phyloP scores from a whole-genome alignment of 2,329 filamentous ascomycete species.

The Phyllosticta paracitricarpa region DNA sequence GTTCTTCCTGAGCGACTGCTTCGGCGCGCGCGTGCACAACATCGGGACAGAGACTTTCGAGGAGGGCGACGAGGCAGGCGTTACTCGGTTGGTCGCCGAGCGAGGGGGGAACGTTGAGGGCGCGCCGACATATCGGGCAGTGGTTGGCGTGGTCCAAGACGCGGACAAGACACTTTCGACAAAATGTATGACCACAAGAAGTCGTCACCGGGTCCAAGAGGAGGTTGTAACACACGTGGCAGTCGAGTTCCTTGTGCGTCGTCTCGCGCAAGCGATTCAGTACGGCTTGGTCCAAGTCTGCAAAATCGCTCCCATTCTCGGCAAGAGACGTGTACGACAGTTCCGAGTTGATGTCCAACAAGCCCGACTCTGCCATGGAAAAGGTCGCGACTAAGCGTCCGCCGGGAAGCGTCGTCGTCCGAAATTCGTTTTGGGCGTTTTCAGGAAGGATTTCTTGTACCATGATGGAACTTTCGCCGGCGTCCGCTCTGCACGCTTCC shows the following conservation, averaged over 20 bases:
- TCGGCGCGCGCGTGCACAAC: constrained; percentile 50
- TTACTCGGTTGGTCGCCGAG: constrained; percentile 49
- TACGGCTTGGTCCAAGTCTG: constrained; percentile 38
- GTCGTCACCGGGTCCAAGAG: constrained; percentile 78
- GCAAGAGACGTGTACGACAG: constrained; percentile 38
- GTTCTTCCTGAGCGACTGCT: constrained; percentile 48
- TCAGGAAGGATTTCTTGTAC: constrained; percentile 31
- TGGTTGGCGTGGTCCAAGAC: constrained; percentile 66
- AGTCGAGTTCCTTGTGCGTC: constrained; percentile 65
- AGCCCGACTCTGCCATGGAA: constrained; percentile 51
- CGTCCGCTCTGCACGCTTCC: constrained; percentile 24
- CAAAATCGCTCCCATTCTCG: constrained; percentile 26
- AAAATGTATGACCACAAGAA: constrained; percentile 82
- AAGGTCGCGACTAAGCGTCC: constrained; percentile 58
- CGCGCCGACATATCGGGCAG: constrained; percentile 71
- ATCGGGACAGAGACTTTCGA: constrained; percentile 58
- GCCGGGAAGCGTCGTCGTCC: constrained; percentile 40
- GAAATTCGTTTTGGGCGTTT: constrained; percentile 27
- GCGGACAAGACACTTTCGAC: constrained; percentile 65
- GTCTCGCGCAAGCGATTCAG: constrained; percentile 51
- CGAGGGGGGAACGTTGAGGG: constrained; percentile 45
- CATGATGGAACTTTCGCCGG: constrained; percentile 25
- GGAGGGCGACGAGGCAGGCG: constrained; percentile 50
- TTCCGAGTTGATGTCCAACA: constrained; percentile 47
- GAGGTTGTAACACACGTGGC: constrained; percentile 76